phyloP scores from a whole-genome alignment of 495 filamentous ascomycete species.

The Penicillium lividum region DNA sequence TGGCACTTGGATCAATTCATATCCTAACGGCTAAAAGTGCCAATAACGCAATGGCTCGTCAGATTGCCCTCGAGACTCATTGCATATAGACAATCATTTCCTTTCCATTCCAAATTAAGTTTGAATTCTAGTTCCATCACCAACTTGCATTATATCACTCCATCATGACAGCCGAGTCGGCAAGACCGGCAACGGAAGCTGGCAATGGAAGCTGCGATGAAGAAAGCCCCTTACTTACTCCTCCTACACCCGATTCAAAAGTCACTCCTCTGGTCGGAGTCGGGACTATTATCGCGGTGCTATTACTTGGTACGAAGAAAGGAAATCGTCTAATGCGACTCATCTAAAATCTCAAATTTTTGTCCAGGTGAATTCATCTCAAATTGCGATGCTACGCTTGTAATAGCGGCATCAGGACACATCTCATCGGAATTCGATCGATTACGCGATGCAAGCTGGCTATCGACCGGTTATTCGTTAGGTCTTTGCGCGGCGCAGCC shows the following conservation, averaged over 20 bases:
- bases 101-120: not conserved
- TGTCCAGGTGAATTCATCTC: slow-evolving; percentile 66
- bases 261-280: slow-evolving; percentile 25
- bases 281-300: slow-evolving; percentile 35
- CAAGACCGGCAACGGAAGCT: too few species aligned
- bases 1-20: not conserved
- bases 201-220: slow-evolving; percentile 19
- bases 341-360: not conserved
- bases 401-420: slow-evolving; percentile 60
- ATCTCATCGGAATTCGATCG: slow-evolving; percentile 69
- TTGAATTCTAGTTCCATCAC: too few species aligned
- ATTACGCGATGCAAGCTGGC: slow-evolving; percentile 61
- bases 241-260: slow-evolving; percentile 1
- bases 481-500: slow-evolving; percentile 61
- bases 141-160: too few species aligned
- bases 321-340: not conserved
- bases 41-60: slow-evolving; percentile 14
- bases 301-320: slow-evolving; percentile 35
- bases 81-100: not conserved
- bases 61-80: slow-evolving; percentile 6
- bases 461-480: slow-evolving; percentile 65
- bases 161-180: too few species aligned
- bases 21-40: not conserved
- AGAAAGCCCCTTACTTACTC: slow-evolving; percentile 25
- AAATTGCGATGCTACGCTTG: slow-evolving; percentile 61